Evolutionary conservation across 2,329 filamentous ascomycete genomes (phyloP), one percentile per base, ranked within the genome.

Genomic region (Sphaerulina musiva): DNA sequence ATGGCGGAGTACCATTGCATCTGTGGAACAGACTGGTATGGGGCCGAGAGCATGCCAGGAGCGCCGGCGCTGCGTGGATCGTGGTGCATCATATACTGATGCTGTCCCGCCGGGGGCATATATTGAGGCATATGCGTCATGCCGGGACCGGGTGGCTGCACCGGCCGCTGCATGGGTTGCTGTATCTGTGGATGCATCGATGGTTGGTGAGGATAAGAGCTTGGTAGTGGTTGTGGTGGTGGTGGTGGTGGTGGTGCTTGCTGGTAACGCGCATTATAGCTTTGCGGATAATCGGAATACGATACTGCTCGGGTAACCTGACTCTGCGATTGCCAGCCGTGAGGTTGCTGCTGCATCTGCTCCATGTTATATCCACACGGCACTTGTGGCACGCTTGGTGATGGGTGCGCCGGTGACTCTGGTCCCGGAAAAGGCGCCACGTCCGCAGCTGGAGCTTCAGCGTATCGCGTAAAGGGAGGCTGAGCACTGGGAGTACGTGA

Each of bases 361-460:
- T 53, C 46, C 6, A 44, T 11, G 9, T 31, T 23, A 17, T 53
- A 51, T 20, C 44, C 17, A 23, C 46, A 53, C 29, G 46, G 47
- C 29, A 40, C 17, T 23, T 53, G 54, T 36, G 51, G 29, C 26
- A 48, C 51, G 32, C 51, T 55, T 23, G 55, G 44, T 34, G 55
- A 51, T 31, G 34, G 14, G 12, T 56, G 54, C 12, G 45, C 54
- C 4, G 40, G 42, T 12, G 34, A 11, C 17, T 53, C 44, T 26
- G 44, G 51, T 20, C 38, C 29, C n/a, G 54, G 50, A 38, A 53
- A 53, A 23, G 54, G 54, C 36, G 54, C 54, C 8, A 56, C 46
- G 34, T 56, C 54, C n/a, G 54, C 45, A 42, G 50, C 51, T 29
- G 41, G 43, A 14, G 51, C 42, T 9, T 44, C 31, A 44, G 46